These are phyloP conservation scores for Tephrocybe sp. DNA, from an alignment of 768 basidiomycete species.

Conservation along the genomic window DNA sequence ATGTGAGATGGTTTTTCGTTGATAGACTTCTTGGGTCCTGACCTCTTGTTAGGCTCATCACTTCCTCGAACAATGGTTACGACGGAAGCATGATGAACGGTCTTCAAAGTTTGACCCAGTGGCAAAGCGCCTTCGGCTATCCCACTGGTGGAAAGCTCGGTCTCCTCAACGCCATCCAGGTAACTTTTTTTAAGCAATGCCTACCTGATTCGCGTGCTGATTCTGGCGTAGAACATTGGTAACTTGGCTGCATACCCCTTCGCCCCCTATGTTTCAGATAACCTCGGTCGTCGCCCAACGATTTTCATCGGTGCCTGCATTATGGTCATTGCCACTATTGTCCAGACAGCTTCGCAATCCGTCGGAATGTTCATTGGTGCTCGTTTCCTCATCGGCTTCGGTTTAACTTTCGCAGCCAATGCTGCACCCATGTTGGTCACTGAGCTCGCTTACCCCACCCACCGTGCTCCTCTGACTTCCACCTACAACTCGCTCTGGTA, in stretches of 20 bases:
- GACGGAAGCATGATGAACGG: slow-evolving; percentile 31
- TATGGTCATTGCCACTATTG: slow-evolving; percentile 54
- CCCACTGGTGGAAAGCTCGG: slow-evolving; percentile 40
- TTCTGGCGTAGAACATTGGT: slow-evolving; percentile 50
- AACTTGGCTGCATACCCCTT: slow-evolving; percentile 59
- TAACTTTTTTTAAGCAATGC: slow-evolving; percentile 20
- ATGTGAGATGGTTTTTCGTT: slow-evolving; percentile 32
- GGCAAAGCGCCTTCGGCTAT: slow-evolving; percentile 50
- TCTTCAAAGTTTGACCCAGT: slow-evolving; percentile 54
- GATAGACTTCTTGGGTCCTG: not conserved
- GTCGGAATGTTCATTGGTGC: slow-evolving; percentile 69
- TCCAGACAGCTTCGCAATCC: slow-evolving; percentile 59
- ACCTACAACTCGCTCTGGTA: too few relatives aligned
- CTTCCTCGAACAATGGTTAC: slow-evolving; percentile 61
- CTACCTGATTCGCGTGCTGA: not conserved
- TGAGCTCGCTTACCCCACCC: slow-evolving; percentile 70
- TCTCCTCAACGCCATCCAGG: slow-evolving; percentile 57
- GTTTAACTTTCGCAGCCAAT: slow-evolving; percentile 61
- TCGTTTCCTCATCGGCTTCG: slow-evolving; percentile 63
- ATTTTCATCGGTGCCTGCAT: slow-evolving; percentile 41
- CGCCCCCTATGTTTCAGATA: slow-evolving; percentile 60
- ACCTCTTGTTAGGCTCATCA: slow-evolving; percentile 43
- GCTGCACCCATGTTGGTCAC: slow-evolving; percentile 75
- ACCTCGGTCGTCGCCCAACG: slow-evolving; percentile 47
- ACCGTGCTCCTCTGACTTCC: slow-evolving; percentile 46